These are phyloP conservation scores for Blepharisma undulans DNA, from an alignment of 169 alveolate species.

Conservation along the genomic window DNA sequence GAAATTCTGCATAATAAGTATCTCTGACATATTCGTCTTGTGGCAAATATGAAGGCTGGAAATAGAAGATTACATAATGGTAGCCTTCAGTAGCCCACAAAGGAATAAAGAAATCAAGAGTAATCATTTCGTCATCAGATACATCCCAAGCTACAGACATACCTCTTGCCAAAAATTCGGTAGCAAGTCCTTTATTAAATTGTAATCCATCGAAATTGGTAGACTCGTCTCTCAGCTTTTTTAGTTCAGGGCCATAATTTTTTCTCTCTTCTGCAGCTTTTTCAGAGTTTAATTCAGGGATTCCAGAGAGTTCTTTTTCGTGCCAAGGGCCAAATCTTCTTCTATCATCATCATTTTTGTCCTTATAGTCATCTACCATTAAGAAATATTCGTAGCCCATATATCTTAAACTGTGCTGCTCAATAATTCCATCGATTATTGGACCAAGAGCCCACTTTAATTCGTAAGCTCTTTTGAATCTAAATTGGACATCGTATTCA, in stretches of 20 bases:
- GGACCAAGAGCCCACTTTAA: background rate
- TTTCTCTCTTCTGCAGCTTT: background rate
- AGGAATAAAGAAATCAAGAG: background rate
- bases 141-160: background rate
- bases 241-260: background rate
- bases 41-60: background rate
- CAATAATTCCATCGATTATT: background rate
- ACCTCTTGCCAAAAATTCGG: background rate
- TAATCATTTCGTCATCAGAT: background rate
- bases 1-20: background rate
- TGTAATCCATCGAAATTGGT: background rate
- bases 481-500: background rate
- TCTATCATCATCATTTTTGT: background rate
- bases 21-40: background rate
- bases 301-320: background rate
- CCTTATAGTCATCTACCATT: background rate
- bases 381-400: background rate
- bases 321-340: background rate
- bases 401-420: background rate
- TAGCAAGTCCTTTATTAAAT: background rate
- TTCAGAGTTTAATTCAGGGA: background rate
- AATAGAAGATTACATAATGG: background rate
- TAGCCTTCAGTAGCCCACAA: background rate
- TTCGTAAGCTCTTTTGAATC: background rate
- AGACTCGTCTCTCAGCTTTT: background rate